These are phyloP conservation scores for Tuber melanosporum DNA, from an alignment of 495 filamentous ascomycete genomes.

Conservation along the genomic window DNA sequence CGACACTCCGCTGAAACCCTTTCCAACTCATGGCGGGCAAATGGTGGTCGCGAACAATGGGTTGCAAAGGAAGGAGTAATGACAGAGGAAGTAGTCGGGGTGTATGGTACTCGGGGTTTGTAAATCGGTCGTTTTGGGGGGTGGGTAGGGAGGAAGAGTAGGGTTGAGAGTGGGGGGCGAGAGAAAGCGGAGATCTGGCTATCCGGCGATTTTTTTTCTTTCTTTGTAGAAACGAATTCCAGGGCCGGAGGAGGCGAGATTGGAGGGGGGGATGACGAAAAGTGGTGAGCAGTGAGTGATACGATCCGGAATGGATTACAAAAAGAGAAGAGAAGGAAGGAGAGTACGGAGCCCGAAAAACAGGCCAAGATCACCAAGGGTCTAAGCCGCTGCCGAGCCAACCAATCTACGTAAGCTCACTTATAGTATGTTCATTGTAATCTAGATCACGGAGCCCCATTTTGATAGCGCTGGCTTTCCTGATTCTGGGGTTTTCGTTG, in stretches of 20 bases:
- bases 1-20: conserved; percentile 83
- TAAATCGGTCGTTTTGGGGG: background rate
- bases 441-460: background rate
- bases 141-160: background rate
- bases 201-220: conserved; percentile 27
- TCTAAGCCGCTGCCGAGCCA: conserved; percentile 2
- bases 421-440: background rate
- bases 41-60: background rate
- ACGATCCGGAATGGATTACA: conserved; percentile 1
- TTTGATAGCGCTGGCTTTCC: background rate
- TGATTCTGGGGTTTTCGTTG: background rate
- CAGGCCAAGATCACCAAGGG: background rate
- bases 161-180: conserved; percentile 10
- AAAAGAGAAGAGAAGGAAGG: background rate
- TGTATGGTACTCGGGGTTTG: conserved; percentile 2
- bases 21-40: conserved; percentile 76
- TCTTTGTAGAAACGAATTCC: conserved; percentile 23
- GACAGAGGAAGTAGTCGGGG: conserved; percentile 13
- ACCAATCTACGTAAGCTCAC: background rate
- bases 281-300: conserved; percentile 11
- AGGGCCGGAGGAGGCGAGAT: conserved; percentile 21
- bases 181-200: conserved; percentile 25
- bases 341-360: background rate
- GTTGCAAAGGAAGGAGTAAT: conserved; percentile 3
- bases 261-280: conserved; percentile 34